Percentiles rank a stretch among this genome's conserved stretches.
Conservation (phyloP, 306 rosid species). For the Prunus mira region DNA sequence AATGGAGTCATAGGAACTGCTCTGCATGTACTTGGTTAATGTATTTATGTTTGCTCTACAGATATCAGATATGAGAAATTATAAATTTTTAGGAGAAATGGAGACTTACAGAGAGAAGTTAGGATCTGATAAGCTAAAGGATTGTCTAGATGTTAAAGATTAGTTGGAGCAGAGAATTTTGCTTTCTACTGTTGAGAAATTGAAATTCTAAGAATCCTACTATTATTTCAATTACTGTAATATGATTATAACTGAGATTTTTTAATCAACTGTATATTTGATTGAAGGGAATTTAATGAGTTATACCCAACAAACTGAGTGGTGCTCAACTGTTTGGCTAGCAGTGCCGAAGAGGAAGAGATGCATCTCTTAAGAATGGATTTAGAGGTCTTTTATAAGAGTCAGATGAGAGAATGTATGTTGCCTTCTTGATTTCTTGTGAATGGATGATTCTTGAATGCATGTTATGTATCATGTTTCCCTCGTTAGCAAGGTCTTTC, state of each 20-base stretch:
- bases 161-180: not conserved
- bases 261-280: not conserved
- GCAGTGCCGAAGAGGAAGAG: not conserved
- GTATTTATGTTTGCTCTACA: not conserved
- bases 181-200: not conserved
- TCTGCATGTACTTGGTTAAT: not conserved
- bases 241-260: not conserved
- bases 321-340: not conserved
- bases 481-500: not conserved
- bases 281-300: not conserved
- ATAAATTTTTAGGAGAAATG: not conserved
- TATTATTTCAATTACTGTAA: not conserved
- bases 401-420: not conserved
- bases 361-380: not conserved
- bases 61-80: not conserved
- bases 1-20: not conserved
- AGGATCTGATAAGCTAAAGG: not conserved
- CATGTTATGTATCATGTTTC: not conserved
- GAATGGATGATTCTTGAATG: not conserved
- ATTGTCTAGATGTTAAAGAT: not conserved
- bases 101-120: not conserved
- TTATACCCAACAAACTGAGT: not conserved
- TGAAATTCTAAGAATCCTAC: not conserved
- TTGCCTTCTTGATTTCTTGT: not conserved
- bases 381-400: not conserved